Evolutionary conservation across 352 stramenopile species (phyloP).

Genomic region (Globisporangium spiculum): DNA sequence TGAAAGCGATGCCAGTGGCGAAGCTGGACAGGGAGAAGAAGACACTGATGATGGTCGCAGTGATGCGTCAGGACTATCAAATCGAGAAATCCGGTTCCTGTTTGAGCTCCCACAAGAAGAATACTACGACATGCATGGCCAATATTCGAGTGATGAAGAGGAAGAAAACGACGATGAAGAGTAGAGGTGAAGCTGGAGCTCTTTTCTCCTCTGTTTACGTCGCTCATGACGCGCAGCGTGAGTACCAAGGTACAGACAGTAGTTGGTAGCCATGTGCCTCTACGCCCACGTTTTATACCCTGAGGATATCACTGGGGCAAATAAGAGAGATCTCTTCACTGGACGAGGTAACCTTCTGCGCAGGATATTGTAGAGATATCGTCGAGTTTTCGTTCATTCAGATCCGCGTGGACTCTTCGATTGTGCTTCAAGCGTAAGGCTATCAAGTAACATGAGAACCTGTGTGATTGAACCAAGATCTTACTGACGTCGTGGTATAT

Average conservation of each 20-base stretch:
- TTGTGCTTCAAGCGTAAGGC: background rate
- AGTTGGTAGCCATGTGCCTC: background rate
- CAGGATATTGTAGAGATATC: background rate
- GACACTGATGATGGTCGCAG: conserved; percentile 28
- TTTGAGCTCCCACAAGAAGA: conserved; percentile 66
- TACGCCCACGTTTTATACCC: background rate
- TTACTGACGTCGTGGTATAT: too few relatives aligned
- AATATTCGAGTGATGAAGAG: conserved; percentile 79
- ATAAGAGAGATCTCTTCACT: background rate
- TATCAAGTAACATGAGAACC: background rate
- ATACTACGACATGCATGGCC: conserved; percentile 70
- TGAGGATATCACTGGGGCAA: background rate
- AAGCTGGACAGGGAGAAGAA: conserved; percentile 20
- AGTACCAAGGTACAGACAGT: background rate
- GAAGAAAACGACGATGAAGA: conserved; percentile 51
- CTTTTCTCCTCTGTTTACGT: background rate
- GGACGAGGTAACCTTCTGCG: background rate
- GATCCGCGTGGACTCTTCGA: background rate
- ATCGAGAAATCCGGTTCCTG: conserved; percentile 62
- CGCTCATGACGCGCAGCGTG: background rate
- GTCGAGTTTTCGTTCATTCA: background rate
- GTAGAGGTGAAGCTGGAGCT: background rate
- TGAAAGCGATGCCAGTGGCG: conserved; percentile 22
- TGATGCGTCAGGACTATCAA: conserved; percentile 35
- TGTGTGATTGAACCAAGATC: background rate